phyloP scores from a whole-genome alignment of 768 basidiomycete species.

The Amanita rubescens region DNA sequence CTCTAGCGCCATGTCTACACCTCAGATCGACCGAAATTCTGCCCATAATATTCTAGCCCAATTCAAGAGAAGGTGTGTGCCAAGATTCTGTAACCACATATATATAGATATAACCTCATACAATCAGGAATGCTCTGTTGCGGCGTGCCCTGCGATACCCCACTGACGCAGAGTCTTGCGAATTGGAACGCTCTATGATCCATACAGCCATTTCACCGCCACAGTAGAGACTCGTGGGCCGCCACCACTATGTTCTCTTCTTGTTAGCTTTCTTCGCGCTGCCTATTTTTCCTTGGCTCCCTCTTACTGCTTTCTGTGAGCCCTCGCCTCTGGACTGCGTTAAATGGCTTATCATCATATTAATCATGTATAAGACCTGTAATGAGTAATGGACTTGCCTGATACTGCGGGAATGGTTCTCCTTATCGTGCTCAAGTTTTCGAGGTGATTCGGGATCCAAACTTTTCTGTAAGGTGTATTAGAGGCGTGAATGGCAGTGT shows the following conservation, averaged over 20 bases:
- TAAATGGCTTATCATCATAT: slow-evolving; percentile 29
- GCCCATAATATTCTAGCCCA: slow-evolving; percentile 47
- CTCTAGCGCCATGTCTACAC: slow-evolving; percentile 17
- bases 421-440: slow-evolving; percentile 56
- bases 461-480: slow-evolving; percentile 47
- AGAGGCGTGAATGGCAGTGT: slow-evolving; percentile 5
- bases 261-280: slow-evolving; percentile 9
- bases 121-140: slow-evolving; percentile 25
- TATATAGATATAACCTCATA: background rate
- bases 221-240: background rate
- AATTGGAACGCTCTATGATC: background rate
- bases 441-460: slow-evolving; percentile 64
- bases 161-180: slow-evolving; percentile 9
- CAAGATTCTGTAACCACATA: slow-evolving; percentile 8
- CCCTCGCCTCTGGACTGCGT: slow-evolving; percentile 26
- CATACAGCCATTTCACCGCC: background rate
- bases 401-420: slow-evolving; percentile 49
- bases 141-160: slow-evolving; percentile 54
- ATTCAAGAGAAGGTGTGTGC: slow-evolving; percentile 63
- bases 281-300: background rate
- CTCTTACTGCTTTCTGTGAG: slow-evolving; percentile 12
- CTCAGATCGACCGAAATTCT: slow-evolving; percentile 33
- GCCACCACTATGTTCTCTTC: background rate
- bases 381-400: slow-evolving; percentile 40
- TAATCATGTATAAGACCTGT: background rate